Percentiles rank a stretch among this genome's conserved stretches.
Evolutionary conservation across 305 asterid species (phyloP).

Genomic region (Solanum aculeatissimum): DNA sequence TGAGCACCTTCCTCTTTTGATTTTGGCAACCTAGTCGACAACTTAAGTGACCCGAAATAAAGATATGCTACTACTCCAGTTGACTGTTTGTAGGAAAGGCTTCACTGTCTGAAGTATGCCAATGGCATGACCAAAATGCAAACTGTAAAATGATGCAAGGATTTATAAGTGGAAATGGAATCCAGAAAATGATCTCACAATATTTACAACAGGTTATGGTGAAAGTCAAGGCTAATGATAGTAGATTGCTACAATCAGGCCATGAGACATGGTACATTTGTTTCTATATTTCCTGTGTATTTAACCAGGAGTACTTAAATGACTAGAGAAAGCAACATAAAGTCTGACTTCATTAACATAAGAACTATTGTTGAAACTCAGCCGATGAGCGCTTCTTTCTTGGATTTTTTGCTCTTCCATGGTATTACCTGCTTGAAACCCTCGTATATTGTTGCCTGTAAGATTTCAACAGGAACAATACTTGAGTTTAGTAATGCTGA

Average conservation of each 20-base stretch:
- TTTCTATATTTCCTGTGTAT: background rate
- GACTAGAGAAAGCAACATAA: background rate
- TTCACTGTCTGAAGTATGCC: background rate
- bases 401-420: conserved; percentile 40
- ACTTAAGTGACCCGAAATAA: background rate
- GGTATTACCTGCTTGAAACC: conserved; percentile 51
- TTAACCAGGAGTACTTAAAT: background rate
- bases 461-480: background rate
- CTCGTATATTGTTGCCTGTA: conserved; percentile 37
- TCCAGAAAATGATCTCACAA: background rate
- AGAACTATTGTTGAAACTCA: background rate
- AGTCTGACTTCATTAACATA: background rate
- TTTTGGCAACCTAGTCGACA: background rate
- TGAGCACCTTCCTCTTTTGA: background rate
- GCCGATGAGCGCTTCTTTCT: conserved; percentile 6
- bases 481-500: background rate
- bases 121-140: background rate
- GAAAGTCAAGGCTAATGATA: background rate
- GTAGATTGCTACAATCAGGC: background rate
- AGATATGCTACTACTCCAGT: background rate
- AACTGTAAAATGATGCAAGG: background rate
- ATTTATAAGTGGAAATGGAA: background rate
- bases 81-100: background rate
- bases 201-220: background rate
- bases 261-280: background rate